phyloP scores from a whole-genome alignment of 164 flowering plant species.

The Sextonia rubra region DNA sequence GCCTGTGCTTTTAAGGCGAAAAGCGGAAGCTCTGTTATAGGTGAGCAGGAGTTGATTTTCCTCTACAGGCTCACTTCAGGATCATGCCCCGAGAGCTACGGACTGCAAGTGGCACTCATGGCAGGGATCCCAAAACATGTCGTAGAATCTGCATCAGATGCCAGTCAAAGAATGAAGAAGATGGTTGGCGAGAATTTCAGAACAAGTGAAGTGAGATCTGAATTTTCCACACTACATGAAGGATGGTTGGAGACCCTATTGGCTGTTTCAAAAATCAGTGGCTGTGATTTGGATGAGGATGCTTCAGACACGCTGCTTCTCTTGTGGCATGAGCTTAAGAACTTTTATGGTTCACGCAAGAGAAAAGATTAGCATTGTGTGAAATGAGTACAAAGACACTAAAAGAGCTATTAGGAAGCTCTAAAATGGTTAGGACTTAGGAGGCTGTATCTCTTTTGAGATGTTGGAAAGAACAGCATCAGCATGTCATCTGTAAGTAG shows the following conservation, averaged over 20 bases:
- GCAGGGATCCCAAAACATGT: slow-evolving; percentile 78
- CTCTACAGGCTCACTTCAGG: slow-evolving; percentile 77
- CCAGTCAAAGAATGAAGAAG: slow-evolving; percentile 53
- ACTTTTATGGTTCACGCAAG: slow-evolving; percentile 19
- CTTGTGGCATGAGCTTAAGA: slow-evolving; percentile 81
- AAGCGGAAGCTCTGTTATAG: slow-evolving; percentile 18
- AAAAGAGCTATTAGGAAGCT: background rate
- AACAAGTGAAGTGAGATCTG: slow-evolving; percentile 75
- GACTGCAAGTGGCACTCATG: slow-evolving; percentile 84
- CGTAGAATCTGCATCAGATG: slow-evolving; percentile 65
- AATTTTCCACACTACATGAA: slow-evolving; percentile 86
- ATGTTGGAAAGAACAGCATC: background rate
- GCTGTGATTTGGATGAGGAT: slow-evolving; percentile 36
- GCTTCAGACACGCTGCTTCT: slow-evolving; percentile 64
- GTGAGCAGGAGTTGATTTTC: slow-evolving; percentile 60
- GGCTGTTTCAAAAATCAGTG: slow-evolving; percentile 25
- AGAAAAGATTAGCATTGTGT: background rate
- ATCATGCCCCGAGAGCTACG: slow-evolving; percentile 95
- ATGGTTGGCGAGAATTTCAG: slow-evolving; percentile 54
- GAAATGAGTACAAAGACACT: background rate
- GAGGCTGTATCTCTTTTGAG: background rate
- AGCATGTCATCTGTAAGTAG: too few species aligned
- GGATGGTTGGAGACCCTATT: slow-evolving; percentile 62
- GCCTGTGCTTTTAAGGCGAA: slow-evolving; percentile 56
- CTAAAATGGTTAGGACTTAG: background rate